Conservation (phyloP, 371 early-diverging fungal genomes). For the Actinomucor elegans region DNA sequence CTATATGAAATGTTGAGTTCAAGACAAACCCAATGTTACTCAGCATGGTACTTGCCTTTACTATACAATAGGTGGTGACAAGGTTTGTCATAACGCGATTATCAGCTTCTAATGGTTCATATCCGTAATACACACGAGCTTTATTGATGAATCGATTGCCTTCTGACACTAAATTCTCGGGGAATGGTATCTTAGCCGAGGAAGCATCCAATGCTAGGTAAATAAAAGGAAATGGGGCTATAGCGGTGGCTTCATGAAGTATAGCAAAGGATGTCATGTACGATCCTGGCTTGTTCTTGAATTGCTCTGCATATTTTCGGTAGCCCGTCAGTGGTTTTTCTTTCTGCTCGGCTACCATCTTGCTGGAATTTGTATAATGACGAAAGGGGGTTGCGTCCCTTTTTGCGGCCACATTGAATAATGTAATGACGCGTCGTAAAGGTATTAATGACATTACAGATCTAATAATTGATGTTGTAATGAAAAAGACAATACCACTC, state of each 20-base stretch:
- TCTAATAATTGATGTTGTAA: no score
- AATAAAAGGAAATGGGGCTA: conserved; percentile 76
- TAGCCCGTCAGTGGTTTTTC: conserved; percentile 8
- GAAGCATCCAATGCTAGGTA: conserved; percentile 66
- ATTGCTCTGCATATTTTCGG: conserved; percentile 57
- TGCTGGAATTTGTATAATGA: background rate
- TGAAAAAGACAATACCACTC: no score
- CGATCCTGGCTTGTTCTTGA: conserved; percentile 75
- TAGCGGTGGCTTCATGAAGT: conserved; percentile 89
- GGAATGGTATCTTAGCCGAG: conserved; percentile 62
- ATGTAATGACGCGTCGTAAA: background rate
- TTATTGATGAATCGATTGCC: conserved; percentile 66
- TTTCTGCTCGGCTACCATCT: conserved; percentile 1
- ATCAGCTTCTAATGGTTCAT: conserved; percentile 39
- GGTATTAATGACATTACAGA: background rate
- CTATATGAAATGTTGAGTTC: conserved; percentile 19
- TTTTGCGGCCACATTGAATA: background rate
- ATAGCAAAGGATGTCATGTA: conserved; percentile 81
- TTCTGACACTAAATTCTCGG: conserved; percentile 65
- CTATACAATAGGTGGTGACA: conserved; percentile 80
- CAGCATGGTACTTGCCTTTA: conserved; percentile 76
- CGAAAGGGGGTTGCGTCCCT: background rate
- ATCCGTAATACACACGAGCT: conserved; percentile 59
- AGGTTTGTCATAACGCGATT: conserved; percentile 70
- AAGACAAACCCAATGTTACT: no score